phyloP scores from a whole-genome alignment of 2,329 filamentous ascomycete species.

The Talaromyces islandicus region DNA sequence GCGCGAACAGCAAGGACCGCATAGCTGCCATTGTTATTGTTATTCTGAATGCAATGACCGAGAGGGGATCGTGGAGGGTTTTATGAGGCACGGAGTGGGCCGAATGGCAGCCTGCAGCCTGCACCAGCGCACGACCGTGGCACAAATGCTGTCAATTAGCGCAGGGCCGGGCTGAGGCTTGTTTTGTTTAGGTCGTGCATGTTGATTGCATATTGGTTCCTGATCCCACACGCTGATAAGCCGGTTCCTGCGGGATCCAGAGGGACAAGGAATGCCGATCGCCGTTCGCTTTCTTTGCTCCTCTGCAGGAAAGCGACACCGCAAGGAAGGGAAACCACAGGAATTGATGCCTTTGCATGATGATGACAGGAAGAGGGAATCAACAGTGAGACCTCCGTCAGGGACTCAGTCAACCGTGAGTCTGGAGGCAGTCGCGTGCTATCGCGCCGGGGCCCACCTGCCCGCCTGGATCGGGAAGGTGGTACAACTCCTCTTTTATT shows the following conservation, averaged over 20 bases:
- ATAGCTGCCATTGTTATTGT: not conserved
- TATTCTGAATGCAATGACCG: not conserved
- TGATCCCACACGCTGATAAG: not conserved
- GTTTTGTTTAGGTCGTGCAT: not conserved
- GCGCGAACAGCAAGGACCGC: conserved; percentile 3
- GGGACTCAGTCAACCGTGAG: not conserved
- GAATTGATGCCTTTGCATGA: not conserved
- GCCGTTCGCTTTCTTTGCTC: not conserved
- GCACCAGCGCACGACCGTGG: not conserved
- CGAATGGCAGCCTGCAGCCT: not conserved
- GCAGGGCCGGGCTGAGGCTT: conserved; percentile 8
- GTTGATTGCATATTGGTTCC: not conserved
- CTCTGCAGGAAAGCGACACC: not conserved
- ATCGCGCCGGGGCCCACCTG: not conserved
- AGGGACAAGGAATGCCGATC: not conserved
- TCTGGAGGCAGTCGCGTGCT: not conserved
- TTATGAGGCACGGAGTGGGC: conserved; percentile 2
- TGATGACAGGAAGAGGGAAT: not conserved
- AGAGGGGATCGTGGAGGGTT: conserved; percentile 1
- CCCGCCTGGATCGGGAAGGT: not conserved
- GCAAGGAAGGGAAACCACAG: not conserved
- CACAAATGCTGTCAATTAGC: conserved; percentile 2
- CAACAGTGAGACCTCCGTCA: not conserved
- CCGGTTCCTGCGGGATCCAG: not conserved
- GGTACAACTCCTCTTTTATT: not conserved